These are phyloP conservation scores for Oldenlandia corymbosa DNA, from an alignment of 257 asterid species.

Conservation along the genomic window DNA sequence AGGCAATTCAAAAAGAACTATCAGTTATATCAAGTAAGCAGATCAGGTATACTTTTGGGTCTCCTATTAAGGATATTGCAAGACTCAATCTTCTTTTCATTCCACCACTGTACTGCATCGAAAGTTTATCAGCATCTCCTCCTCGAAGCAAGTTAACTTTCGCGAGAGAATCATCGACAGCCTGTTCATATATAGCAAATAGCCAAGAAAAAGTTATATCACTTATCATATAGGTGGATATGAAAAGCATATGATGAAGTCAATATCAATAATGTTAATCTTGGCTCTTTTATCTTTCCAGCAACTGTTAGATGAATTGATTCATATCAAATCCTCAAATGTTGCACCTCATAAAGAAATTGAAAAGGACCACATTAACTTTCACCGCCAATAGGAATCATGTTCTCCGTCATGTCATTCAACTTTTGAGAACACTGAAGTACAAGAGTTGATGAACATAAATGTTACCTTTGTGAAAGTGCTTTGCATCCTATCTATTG, in stretches of 20 bases:
- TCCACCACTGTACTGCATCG: slow-evolving; percentile 84
- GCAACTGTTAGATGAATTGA: too few species aligned
- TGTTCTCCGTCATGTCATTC: too few species aligned
- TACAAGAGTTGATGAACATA: not conserved
- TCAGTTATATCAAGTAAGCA: not conserved
- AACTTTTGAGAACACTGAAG: not conserved
- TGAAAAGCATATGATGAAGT: too few species aligned
- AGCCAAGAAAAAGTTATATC: not conserved
- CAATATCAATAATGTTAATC: too few species aligned
- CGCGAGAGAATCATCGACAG: slow-evolving; percentile 82
- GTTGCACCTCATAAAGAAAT: not conserved
- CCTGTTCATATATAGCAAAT: slow-evolving; percentile 39
- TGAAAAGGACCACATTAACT: too few species aligned
- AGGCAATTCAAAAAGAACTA: not conserved
- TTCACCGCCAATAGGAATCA: too few species aligned
- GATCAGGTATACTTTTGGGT: slow-evolving; percentile 60
- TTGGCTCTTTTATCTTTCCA: too few species aligned
- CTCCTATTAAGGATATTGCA: slow-evolving; percentile 91
- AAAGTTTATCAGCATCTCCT: slow-evolving; percentile 76
- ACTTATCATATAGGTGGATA: too few species aligned
- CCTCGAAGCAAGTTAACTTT: slow-evolving; percentile 77
- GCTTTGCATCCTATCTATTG: not conserved
- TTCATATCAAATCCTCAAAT: not conserved
- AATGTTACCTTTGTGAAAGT: not conserved
- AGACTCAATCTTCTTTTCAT: slow-evolving; percentile 99